phyloP scores from a whole-genome alignment of 208 protist species.

The Endotrypanum monterogeii region DNA sequence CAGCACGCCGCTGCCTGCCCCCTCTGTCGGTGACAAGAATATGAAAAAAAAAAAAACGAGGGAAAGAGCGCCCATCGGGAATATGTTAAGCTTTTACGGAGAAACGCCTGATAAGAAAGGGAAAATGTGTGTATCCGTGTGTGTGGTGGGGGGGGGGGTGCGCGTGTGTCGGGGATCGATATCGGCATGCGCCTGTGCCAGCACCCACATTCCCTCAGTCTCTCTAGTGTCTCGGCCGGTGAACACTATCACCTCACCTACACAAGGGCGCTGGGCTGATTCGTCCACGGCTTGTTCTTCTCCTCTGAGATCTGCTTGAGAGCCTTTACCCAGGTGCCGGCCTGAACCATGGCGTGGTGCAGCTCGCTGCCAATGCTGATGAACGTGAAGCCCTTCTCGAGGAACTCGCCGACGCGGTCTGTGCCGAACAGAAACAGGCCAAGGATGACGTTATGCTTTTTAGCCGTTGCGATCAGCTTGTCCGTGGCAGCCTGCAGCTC shows the following conservation, averaged over 20 bases:
- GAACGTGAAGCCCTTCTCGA: slow-evolving; percentile 82
- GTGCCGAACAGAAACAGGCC: slow-evolving; percentile 80
- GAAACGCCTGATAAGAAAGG: too few species aligned
- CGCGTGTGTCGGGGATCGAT: background rate
- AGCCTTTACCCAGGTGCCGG: slow-evolving; percentile 55
- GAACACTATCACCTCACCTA: slow-evolving; percentile 28
- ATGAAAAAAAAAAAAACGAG: background rate
- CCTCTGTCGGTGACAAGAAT: too few species aligned
- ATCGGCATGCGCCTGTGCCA: background rate
- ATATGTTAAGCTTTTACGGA: too few species aligned
- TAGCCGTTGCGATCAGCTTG: slow-evolving; percentile 66
- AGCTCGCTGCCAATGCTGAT: slow-evolving; percentile 81
- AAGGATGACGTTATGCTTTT: slow-evolving; percentile 72
- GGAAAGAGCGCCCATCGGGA: background rate
- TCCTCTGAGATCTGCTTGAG: slow-evolving; percentile 53
- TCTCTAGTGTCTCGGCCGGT: background rate
- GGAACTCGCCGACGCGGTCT: slow-evolving; percentile 82
- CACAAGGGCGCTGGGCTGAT: slow-evolving; percentile 70
- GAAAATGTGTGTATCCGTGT: too few species aligned
- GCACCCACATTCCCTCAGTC: background rate
- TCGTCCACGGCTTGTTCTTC: slow-evolving; percentile 64
- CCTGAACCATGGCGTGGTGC: slow-evolving; percentile 81
- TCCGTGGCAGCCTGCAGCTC: slow-evolving; percentile 70
- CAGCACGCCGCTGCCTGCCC: too few species aligned
- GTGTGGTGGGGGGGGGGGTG: too few species aligned